These are phyloP conservation scores for Wallacemonas collosoma DNA, from an alignment of 208 protist species.

Conservation along the genomic window DNA sequence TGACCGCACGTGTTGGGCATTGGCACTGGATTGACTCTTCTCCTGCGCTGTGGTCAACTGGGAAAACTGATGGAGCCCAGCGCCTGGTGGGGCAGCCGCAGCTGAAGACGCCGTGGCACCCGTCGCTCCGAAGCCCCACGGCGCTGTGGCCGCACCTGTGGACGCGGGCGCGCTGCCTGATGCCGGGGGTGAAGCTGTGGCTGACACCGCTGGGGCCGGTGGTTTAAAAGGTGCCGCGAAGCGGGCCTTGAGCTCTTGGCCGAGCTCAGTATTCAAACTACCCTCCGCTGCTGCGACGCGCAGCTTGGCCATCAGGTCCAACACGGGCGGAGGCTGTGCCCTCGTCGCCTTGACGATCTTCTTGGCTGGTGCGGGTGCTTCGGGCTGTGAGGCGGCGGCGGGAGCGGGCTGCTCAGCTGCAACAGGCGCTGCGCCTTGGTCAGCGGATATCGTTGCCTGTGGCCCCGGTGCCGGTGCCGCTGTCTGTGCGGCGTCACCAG, in stretches of 20 bases:
- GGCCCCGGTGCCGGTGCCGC: background rate
- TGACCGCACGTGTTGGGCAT: slow-evolving; percentile 18
- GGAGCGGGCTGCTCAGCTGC: background rate
- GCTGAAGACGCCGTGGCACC: slow-evolving; percentile 2
- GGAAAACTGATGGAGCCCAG: slow-evolving; percentile 5
- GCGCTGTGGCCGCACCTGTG: too few species aligned
- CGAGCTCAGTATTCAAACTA: slow-evolving; percentile 29
- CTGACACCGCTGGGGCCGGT: background rate
- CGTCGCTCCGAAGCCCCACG: background rate
- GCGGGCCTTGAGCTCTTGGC: slow-evolving; percentile 44
- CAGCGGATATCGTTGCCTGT: background rate
- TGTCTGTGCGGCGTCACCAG: background rate
- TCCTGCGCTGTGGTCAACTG: slow-evolving; percentile 1
- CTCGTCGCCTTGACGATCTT: background rate
- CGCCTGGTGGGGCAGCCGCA: slow-evolving; percentile 10
- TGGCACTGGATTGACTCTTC: background rate
- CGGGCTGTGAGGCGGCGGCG: background rate
- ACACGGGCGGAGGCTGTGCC: slow-evolving; percentile 3
- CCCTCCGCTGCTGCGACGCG: slow-evolving; percentile 31
- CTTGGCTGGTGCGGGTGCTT: background rate
- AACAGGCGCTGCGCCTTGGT: background rate
- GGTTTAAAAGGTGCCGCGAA: slow-evolving; percentile 44
- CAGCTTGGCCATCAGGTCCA: slow-evolving; percentile 27
- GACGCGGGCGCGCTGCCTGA: too few species aligned
- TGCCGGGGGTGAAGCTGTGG: background rate